phyloP scores from a whole-genome alignment of 179 eudicot species.

The Camellia oleifera region DNA sequence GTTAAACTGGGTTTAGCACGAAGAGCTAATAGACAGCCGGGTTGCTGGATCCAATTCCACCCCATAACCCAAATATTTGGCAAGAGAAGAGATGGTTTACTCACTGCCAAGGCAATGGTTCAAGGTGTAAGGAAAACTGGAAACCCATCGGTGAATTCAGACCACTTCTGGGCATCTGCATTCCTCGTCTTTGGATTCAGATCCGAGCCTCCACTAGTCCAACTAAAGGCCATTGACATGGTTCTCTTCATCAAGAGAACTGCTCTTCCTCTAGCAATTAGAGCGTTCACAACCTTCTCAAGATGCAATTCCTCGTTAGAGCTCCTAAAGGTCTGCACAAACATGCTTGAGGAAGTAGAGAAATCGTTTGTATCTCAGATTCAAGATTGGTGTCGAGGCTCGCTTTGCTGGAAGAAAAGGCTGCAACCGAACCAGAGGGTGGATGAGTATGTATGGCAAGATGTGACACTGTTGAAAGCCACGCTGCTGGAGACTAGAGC shows the following conservation, averaged over 20 bases:
- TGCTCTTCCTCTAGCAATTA: slow-evolving; percentile 71
- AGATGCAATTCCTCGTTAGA: slow-evolving; percentile 79
- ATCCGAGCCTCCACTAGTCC: slow-evolving; percentile 71
- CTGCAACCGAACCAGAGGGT: slow-evolving; percentile 50
- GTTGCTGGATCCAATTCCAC: slow-evolving; percentile 68
- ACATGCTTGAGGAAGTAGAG: slow-evolving; percentile 80
- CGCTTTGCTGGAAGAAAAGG: slow-evolving; percentile 77
- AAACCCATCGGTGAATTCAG: slow-evolving; percentile 44
- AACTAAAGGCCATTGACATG: slow-evolving; percentile 66
- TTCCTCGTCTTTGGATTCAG: slow-evolving; percentile 84
- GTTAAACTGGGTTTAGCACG: slow-evolving; percentile 73
- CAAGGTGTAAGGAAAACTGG: slow-evolving; percentile 58
- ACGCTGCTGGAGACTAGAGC: slow-evolving; percentile 81
- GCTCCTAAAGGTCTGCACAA: slow-evolving; percentile 75
- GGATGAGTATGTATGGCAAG: slow-evolving; percentile 91
- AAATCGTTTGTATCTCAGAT: slow-evolving; percentile 81
- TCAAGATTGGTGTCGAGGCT: slow-evolving; percentile 72
- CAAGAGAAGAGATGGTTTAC: slow-evolving; percentile 38
- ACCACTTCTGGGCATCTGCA: slow-evolving; percentile 89
- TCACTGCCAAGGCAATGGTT: slow-evolving; percentile 57
- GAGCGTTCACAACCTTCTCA: slow-evolving; percentile 67
- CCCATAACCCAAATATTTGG: slow-evolving; percentile 55
- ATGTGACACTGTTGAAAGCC: slow-evolving; percentile 81
- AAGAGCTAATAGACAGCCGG: slow-evolving; percentile 47
- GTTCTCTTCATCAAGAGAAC: slow-evolving; percentile 68